A percentile compares a stretch with the other conserved stretches of the same genome.
Evolutionary conservation across 306 rosid genomes (phyloP).

Genomic region (Purshia tridentata): DNA sequence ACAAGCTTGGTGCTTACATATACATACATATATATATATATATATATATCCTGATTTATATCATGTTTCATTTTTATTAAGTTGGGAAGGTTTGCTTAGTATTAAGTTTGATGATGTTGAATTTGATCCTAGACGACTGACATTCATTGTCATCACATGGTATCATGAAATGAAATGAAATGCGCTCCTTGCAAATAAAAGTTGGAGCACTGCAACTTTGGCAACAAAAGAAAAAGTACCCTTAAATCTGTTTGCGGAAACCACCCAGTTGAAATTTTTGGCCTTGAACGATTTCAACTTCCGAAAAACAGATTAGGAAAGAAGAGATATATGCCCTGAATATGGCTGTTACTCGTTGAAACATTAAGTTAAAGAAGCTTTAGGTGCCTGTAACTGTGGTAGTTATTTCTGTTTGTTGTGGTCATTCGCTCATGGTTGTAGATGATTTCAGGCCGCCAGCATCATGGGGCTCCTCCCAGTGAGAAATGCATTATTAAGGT

Average conservation of each 20-base stretch:
- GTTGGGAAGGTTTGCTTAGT: neutral
- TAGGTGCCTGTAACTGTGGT: neutral
- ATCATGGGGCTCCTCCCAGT: constrained; percentile 41
- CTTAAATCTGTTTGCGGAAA: neutral
- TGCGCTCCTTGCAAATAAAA: neutral
- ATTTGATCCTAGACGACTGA: neutral
- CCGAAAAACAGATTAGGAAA: neutral
- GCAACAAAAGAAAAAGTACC: neutral
- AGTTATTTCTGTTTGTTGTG: constrained; percentile 23
- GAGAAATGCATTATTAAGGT: constrained; percentile 64
- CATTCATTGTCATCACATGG: no score
- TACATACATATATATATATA: no score
- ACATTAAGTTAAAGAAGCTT: no score
- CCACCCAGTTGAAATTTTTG: constrained; percentile 1
- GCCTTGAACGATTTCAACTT: neutral
- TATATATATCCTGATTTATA: neutral
- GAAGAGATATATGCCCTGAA: neutral
- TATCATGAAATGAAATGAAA: no score
- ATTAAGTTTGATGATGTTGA: neutral
- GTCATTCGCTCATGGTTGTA: constrained; percentile 40
- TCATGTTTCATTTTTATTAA: neutral
- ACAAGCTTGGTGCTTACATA: neutral
- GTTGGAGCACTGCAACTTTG: neutral
- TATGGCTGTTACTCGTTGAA: neutral
- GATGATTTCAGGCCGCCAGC: constrained; percentile 55